Percentiles rank a stretch among this genome's conserved stretches.
These are phyloP conservation scores for Tylopilus balloui DNA, from an alignment of 768 basidiomycete genomes.

Conservation along the genomic window DNA sequence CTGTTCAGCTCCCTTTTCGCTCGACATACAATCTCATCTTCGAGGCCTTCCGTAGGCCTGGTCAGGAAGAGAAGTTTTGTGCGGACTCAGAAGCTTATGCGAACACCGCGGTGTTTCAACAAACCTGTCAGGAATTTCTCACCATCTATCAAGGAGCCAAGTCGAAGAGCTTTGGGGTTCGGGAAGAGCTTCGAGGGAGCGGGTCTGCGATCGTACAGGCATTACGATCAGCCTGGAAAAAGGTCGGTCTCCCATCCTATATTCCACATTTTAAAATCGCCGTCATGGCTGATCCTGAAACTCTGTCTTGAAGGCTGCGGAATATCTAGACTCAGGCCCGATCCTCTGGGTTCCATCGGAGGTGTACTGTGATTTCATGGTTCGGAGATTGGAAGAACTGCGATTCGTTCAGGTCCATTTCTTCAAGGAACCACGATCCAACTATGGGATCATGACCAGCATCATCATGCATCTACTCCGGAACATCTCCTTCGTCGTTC, in stretches of 20 bases:
- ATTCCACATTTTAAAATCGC: too few relatives aligned
- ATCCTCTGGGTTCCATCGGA: slow-evolving; percentile 8
- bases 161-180: not conserved
- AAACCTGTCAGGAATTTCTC: not conserved
- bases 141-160: not conserved
- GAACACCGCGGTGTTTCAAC: not conserved
- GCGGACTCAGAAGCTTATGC: slow-evolving; percentile 1
- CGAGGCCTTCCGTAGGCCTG: not conserved
- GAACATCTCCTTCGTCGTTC: slow-evolving; percentile 1
- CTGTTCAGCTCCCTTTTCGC: not conserved
- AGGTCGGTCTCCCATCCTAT: not conserved
- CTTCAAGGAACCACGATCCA: not conserved
- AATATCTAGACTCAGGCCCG: slow-evolving; percentile 1
- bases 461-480: slow-evolving; percentile 4
- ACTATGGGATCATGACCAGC: slow-evolving; percentile 8
- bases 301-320: not conserved
- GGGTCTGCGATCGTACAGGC: not conserved
- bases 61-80: slow-evolving; percentile 8
- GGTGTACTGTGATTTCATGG: slow-evolving; percentile 1
- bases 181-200: slow-evolving; percentile 6
- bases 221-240: not conserved
- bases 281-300: too few relatives aligned
- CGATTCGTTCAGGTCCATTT: not conserved
- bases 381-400: slow-evolving; percentile 1
- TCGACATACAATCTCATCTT: slow-evolving; percentile 3